Percentiles rank a stretch among this genome's conserved stretches.
These are phyloP conservation scores for Volutella citrinella DNA, from an alignment of 2,329 filamentous ascomycete species.

Conservation along the genomic window DNA sequence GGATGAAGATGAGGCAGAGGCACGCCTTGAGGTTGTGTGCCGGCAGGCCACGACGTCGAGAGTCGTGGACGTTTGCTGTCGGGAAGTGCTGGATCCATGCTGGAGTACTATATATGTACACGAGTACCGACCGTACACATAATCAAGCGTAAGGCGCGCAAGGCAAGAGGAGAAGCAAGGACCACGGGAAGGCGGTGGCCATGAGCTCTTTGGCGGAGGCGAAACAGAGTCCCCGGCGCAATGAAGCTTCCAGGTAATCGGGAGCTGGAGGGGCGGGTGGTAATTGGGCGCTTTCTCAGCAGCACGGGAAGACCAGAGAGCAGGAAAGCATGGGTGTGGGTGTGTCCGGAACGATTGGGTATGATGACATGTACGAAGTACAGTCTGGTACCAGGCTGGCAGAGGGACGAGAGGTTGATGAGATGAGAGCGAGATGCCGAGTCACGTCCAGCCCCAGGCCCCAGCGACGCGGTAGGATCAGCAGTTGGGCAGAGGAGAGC, in stretches of 20 bases:
- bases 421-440: slow-evolving; percentile 17
- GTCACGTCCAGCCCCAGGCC: slow-evolving; percentile 20
- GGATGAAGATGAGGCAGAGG: slow-evolving; percentile 38
- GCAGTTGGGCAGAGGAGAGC: slow-evolving; percentile 30
- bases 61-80: slow-evolving; percentile 60
- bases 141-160: slow-evolving; percentile 33
- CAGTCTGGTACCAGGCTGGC: slow-evolving; percentile 9
- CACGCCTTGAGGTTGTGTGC: slow-evolving; percentile 45
- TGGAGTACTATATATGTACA: slow-evolving; percentile 40
- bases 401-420: slow-evolving; percentile 18
- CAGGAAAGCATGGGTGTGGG: slow-evolving; percentile 28
- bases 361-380: slow-evolving; percentile 28
- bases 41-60: slow-evolving; percentile 45
- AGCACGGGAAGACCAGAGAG: slow-evolving; percentile 26
- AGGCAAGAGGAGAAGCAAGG: slow-evolving; percentile 35
- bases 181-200: slow-evolving; percentile 35
- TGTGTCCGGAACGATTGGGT: slow-evolving; percentile 28
- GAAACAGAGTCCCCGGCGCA: slow-evolving; percentile 24
- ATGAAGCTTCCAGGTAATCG: slow-evolving; percentile 28
- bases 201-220: slow-evolving; percentile 29
- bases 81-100: slow-evolving; percentile 59
- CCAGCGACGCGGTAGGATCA: slow-evolving; percentile 26
- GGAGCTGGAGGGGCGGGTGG: slow-evolving; percentile 25
- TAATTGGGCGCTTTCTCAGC: slow-evolving; percentile 27
- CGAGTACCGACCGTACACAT: slow-evolving; percentile 33